Conservation (phyloP, 2,329 filamentous ascomycete species). For the Alternaria triticimaculans region DNA sequence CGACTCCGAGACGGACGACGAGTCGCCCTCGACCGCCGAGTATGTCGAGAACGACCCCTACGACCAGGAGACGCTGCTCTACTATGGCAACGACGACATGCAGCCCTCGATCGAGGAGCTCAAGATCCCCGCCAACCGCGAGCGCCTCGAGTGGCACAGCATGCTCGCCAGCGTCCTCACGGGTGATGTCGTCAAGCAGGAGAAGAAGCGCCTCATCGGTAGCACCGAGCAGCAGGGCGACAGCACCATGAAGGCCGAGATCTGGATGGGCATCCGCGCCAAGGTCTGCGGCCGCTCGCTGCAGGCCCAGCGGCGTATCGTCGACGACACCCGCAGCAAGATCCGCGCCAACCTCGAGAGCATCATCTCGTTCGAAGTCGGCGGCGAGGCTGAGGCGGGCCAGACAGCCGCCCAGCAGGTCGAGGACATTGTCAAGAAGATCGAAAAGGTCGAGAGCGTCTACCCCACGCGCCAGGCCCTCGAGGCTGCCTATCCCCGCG, state of each 20-base stretch:
- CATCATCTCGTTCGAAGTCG: constrained; percentile 91
- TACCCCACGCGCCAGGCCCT: constrained; percentile 83
- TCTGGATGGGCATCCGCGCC: constrained; percentile 89
- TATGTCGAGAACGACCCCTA: constrained; percentile 83
- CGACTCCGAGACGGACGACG: constrained; percentile 88
- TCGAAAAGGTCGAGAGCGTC: constrained; percentile 84
- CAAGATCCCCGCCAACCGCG: constrained; percentile 83
- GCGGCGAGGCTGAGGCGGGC: constrained; percentile 88
- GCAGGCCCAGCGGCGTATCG: constrained; percentile 81
- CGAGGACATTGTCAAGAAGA: constrained; percentile 84
- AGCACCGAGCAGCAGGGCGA: constrained; percentile 76
- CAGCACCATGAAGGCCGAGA: constrained; percentile 69
- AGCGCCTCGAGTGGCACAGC: constrained; percentile 95
- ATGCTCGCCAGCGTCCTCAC: constrained; percentile 97
- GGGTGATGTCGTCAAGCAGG: constrained; percentile 95
- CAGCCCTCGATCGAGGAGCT: constrained; percentile 90
- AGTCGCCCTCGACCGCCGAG: constrained; percentile 84
- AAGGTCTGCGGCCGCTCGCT: constrained; percentile 83
- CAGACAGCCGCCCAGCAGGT: constrained; percentile 90
- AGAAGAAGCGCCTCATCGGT: constrained; percentile 93
- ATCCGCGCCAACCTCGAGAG: constrained; percentile 81
- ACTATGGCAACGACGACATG: constrained; percentile 87
- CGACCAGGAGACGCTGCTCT: constrained; percentile 91
- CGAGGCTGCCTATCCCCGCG: constrained; percentile 75
- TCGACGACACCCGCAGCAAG: constrained; percentile 80